phyloP scores from a whole-genome alignment of 805 yeast genomes.

The Starmera pachycereana region DNA sequence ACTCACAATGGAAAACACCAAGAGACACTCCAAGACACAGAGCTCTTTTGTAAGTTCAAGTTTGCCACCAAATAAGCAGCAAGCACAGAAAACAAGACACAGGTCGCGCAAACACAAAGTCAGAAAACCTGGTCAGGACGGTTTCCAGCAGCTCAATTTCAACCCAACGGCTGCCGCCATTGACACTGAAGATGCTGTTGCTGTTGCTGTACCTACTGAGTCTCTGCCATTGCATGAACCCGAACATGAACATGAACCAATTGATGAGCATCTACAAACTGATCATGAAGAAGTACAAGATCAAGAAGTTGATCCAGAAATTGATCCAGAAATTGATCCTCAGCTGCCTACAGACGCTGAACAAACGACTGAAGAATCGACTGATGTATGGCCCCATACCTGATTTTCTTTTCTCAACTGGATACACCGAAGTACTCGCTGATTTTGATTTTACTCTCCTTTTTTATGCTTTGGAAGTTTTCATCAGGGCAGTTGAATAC shows the following conservation, averaged over 20 bases:
- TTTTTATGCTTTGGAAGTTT: no score
- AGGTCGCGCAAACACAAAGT: neutral
- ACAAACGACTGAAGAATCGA: neutral
- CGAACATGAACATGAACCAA: neutral
- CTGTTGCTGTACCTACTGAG: neutral
- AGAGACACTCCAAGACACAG: constrained; percentile 1
- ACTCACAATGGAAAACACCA: neutral
- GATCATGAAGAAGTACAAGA: no score
- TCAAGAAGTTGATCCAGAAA: constrained; percentile 1
- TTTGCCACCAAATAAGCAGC: neutral
- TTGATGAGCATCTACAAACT: no score
- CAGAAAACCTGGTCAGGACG: no score
- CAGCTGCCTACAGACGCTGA: constrained; percentile 17
- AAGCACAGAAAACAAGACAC: neutral
- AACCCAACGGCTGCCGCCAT: neutral
- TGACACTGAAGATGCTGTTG: neutral
- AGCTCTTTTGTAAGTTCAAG: neutral
- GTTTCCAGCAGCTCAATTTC: no score
- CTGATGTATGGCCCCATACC: no score
- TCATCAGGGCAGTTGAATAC: no score
- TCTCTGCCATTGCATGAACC: neutral
- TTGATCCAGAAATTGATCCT: constrained; percentile 21
- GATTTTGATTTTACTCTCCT: no score
- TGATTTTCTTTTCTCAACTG: no score
- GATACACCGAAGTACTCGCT: no score